Evolutionary conservation across 1,284 basidiomycete genomes (phyloP).

Genomic region (Cutaneotrichosporon curvatum): DNA sequence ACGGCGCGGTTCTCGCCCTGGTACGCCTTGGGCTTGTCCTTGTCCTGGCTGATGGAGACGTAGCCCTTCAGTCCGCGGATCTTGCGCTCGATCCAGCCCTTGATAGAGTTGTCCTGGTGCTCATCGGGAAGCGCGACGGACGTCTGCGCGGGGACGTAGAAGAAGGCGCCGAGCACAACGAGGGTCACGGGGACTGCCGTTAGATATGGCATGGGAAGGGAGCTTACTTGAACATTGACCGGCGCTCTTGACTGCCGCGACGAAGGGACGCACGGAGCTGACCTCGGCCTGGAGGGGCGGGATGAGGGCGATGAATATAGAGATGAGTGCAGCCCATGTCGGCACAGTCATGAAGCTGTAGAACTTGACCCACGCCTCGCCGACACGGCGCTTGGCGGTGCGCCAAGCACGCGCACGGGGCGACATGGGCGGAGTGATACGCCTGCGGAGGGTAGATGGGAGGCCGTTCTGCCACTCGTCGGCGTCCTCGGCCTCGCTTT

Average conservation of each 20-base stretch:
- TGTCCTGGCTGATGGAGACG: not conserved
- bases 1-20: constrained; percentile 76
- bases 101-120: not conserved
- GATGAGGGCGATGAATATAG: constrained; percentile 72
- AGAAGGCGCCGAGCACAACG: constrained; percentile 87
- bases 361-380: constrained; percentile 45
- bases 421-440: not conserved
- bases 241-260: constrained; percentile 61
- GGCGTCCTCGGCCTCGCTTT: constrained; percentile 37
- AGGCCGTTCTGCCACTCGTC: constrained; percentile 42
- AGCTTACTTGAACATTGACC: constrained; percentile 65
- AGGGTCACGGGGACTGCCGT: constrained; percentile 68
- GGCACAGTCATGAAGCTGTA: constrained; percentile 81
- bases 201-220: too few relatives aligned
- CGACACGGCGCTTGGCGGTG: constrained; percentile 18
- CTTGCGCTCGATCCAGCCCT: constrained; percentile 28
- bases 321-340: constrained; percentile 69
- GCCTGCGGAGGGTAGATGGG: constrained; percentile 8
- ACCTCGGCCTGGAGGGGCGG: constrained; percentile 66
- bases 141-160: constrained; percentile 50
- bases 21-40: constrained; percentile 15
- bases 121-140: constrained; percentile 10
- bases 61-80: constrained; percentile 17
- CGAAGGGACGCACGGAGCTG: constrained; percentile 59
- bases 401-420: not conserved